Conservation (phyloP, 2,329 filamentous ascomycete genomes). For the Plenodomus biglobosus region DNA sequence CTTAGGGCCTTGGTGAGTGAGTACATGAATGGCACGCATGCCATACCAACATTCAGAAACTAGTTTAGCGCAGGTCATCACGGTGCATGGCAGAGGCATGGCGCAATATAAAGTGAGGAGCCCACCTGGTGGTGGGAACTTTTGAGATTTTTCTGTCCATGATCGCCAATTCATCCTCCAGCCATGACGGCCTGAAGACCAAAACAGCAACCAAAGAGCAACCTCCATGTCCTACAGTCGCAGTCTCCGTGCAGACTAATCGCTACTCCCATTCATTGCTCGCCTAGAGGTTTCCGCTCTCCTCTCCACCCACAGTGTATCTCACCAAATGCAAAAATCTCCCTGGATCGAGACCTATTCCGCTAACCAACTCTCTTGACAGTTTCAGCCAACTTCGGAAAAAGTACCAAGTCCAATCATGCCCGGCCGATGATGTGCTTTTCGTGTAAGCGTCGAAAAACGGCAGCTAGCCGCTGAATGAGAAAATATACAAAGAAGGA, state of each 20-base stretch:
- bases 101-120: conserved; percentile 21
- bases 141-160: conserved; percentile 15
- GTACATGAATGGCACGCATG: conserved; percentile 12
- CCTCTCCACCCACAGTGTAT: conserved; percentile 36
- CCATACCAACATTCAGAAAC: neutral
- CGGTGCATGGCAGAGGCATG: conserved; percentile 9
- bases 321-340: conserved; percentile 38
- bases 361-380: conserved; percentile 40
- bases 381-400: conserved; percentile 33
- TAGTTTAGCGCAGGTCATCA: conserved; percentile 18
- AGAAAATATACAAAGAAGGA: conserved; percentile 46
- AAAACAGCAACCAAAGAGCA: conserved; percentile 19
- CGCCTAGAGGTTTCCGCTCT: conserved; percentile 37
- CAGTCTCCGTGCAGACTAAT: conserved; percentile 30
- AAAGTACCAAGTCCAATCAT: conserved; percentile 42
- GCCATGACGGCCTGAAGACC: conserved; percentile 7
- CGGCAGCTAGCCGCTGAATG: conserved; percentile 44
- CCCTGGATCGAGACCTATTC: conserved; percentile 39
- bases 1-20: conserved; percentile 2
- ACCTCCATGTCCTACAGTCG: conserved; percentile 27
- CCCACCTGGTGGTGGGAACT: conserved; percentile 23
- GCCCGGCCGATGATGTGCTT: conserved; percentile 43
- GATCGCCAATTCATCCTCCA: neutral
- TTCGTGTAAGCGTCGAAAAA: conserved; percentile 41
- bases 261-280: conserved; percentile 38